Percentiles rank a stretch among this genome's conserved stretches.
These are phyloP conservation scores for Strigomonas culicis DNA, from an alignment of 208 protist genomes.

Conservation along the genomic window DNA sequence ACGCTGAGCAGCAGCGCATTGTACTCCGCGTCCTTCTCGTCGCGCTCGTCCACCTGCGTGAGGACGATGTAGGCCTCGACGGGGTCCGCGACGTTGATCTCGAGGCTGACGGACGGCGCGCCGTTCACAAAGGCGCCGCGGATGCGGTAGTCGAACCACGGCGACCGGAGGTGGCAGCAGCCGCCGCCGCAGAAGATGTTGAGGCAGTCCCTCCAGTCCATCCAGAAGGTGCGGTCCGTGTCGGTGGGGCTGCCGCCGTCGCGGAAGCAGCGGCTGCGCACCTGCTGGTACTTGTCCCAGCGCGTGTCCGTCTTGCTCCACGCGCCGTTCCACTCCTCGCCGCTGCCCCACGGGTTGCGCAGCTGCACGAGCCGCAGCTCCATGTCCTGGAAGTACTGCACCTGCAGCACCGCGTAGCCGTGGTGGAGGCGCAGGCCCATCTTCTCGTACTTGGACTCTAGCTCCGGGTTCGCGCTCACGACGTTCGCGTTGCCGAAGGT, in stretches of 20 bases:
- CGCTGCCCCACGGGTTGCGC: conserved; percentile 74
- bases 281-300: conserved; percentile 66
- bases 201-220: conserved; percentile 70
- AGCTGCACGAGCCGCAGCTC: conserved; percentile 63
- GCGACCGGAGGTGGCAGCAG: conserved; percentile 59
- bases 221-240: conserved; percentile 73
- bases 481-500: conserved; percentile 34
- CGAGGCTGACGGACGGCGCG: conserved; percentile 47
- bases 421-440: conserved; percentile 60
- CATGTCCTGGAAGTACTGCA: conserved; percentile 47
- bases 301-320: conserved; percentile 57
- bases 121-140: conserved; percentile 59
- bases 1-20: conserved; percentile 61
- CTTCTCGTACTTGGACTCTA: conserved; percentile 50
- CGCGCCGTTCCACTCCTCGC: conserved; percentile 60
- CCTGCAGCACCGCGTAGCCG: conserved; percentile 57
- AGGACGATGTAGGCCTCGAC: conserved; percentile 60
- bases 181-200: conserved; percentile 55
- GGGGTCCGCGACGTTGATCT: conserved; percentile 56
- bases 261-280: conserved; percentile 40
- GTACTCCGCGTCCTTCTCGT: conserved; percentile 41
- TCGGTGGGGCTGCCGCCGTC: conserved; percentile 32
- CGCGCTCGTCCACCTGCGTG: conserved; percentile 71
- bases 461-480: conserved; percentile 26
- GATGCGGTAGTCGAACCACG: conserved; percentile 79